Conservation (phyloP, 169 alveolate genomes). For the Plasmodium inui region DNA sequence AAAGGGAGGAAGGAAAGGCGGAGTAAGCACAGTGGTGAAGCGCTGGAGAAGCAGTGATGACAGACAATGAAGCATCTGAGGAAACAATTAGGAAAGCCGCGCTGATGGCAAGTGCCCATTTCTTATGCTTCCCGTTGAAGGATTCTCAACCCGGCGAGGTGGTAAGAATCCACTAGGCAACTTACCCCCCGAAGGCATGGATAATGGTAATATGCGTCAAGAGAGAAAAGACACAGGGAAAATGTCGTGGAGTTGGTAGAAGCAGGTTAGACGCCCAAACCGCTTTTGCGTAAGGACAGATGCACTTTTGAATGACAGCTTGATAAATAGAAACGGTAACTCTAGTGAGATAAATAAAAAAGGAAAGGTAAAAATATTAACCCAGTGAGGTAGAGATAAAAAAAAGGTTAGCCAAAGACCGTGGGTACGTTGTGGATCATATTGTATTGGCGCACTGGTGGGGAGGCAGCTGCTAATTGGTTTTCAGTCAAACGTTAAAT, state of each 20-base stretch:
- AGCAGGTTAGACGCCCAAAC: not conserved
- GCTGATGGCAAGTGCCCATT: not conserved
- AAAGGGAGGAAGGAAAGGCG: constrained; percentile 7
- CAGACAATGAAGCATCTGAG: too few relatives aligned
- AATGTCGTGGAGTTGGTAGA: not conserved
- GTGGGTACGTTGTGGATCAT: not conserved
- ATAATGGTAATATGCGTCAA: not conserved
- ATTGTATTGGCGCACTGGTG: not conserved
- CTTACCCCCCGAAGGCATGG: not conserved
- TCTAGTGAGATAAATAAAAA: not conserved
- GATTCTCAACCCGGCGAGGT: not conserved
- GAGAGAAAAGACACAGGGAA: not conserved
- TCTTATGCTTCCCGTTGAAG: not conserved
- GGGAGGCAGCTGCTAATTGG: not conserved
- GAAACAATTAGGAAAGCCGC: not conserved
- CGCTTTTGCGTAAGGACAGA: not conserved
- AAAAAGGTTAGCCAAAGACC: not conserved
- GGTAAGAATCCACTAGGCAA: not conserved
- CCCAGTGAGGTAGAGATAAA: not conserved
- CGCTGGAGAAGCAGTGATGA: too few relatives aligned
- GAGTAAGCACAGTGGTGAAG: not conserved
- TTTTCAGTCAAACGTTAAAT: not conserved
- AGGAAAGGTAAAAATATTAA: not conserved
- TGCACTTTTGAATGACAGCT: not conserved
- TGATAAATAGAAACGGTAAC: not conserved